Evolutionary conservation across 345 rosid species (phyloP).

Genomic region (Carallia pectinifolia): DNA sequence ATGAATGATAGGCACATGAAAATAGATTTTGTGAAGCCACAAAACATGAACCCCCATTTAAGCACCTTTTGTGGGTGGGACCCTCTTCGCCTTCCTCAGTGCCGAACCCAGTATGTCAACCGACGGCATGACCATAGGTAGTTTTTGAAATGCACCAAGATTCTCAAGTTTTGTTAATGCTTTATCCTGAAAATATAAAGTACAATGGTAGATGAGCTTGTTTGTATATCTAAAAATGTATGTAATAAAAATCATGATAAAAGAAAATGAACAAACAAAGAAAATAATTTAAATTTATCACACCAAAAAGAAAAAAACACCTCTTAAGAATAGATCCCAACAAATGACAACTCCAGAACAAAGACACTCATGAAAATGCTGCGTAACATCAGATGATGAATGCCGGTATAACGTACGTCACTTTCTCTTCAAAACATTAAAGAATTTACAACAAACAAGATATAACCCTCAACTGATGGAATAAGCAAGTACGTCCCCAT

Average conservation of each 20-base stretch:
- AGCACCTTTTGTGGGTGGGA: constrained; percentile 78
- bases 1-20: neutral
- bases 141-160: constrained; percentile 89
- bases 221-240: neutral
- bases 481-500: too few relatives aligned
- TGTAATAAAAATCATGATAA: neutral
- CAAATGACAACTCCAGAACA: too few relatives aligned
- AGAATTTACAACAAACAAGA: too few relatives aligned
- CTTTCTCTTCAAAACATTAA: too few relatives aligned
- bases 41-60: neutral
- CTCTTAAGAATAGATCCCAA: too few relatives aligned
- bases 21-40: neutral
- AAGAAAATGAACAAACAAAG: too few relatives aligned
- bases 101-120: constrained; percentile 76
- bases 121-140: constrained; percentile 96
- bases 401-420: too few relatives aligned
- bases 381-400: too few relatives aligned
- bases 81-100: constrained; percentile 64
- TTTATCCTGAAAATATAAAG: constrained; percentile 41
- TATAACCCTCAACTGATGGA: too few relatives aligned
- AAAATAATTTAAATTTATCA: too few relatives aligned
- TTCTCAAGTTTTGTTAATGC: constrained; percentile 31
- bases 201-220: neutral
- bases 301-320: too few relatives aligned
- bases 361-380: too few relatives aligned